phyloP scores from a whole-genome alignment of 2,329 filamentous ascomycete species.

The Fusarium tjaetaba region DNA sequence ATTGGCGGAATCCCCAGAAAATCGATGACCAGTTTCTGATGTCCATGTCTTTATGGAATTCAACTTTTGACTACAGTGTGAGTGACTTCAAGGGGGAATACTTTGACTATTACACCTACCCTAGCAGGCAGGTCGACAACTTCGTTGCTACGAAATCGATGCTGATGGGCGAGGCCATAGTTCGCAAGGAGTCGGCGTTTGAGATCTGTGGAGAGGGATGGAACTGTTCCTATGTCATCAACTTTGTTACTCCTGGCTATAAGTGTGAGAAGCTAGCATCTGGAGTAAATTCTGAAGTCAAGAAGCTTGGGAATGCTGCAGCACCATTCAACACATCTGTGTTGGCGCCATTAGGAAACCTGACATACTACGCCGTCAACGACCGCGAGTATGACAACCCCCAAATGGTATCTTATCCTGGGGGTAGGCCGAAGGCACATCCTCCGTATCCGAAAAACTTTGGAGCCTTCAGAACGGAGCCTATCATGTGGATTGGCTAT shows the following conservation, averaged over 20 bases:
- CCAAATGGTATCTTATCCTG: accelerated
- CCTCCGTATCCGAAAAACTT: background rate
- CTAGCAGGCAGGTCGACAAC: too few species aligned
- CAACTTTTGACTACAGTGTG: too few species aligned
- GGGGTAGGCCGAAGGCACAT: accelerated
- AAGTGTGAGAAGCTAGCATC: background rate
- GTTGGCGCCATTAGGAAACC: background rate
- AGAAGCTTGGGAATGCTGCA: background rate
- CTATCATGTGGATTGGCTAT: constrained; percentile 30
- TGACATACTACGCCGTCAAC: background rate
- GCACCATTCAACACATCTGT: background rate
- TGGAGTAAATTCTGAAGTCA: background rate
- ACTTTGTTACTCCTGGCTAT: constrained; percentile 17
- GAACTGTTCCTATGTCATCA: constrained; percentile 13
- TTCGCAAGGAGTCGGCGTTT: accelerated
- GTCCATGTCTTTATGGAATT: background rate
- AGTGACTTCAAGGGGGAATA: too few species aligned
- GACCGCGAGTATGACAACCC: accelerated
- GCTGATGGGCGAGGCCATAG: accelerated
- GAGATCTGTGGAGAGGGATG: background rate
- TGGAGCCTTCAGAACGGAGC: constrained; percentile 7
- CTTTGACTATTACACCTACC: too few species aligned
- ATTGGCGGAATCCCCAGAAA: accelerated
- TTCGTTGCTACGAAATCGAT: background rate
- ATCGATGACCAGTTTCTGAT: background rate